Evolutionary conservation across 371 early-diverging fungal species (phyloP).

Genomic region (Mucor piriformis): DNA sequence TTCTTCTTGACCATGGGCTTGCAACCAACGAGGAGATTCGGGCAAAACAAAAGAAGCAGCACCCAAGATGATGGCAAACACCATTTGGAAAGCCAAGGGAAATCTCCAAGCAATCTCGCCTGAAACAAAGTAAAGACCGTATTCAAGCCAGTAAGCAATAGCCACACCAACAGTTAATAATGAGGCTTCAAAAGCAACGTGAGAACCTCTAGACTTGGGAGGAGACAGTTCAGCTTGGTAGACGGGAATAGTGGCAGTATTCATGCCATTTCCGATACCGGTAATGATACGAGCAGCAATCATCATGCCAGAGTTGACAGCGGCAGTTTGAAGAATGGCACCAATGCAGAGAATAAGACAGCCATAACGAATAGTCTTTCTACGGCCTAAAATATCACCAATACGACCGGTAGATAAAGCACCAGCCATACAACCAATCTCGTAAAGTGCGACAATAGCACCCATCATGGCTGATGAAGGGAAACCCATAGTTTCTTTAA

Average conservation of each 20-base stretch:
- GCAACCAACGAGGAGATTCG: slow-evolving; percentile 52
- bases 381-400: slow-evolving; percentile 45
- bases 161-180: slow-evolving; percentile 42
- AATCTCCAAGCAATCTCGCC: slow-evolving; percentile 47
- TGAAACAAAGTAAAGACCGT: slow-evolving; percentile 43
- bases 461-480: slow-evolving; percentile 28
- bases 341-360: slow-evolving; percentile 42
- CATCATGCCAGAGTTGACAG: slow-evolving; percentile 33
- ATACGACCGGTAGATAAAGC: slow-evolving; percentile 46
- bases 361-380: slow-evolving; percentile 39
- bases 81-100: slow-evolving; percentile 40
- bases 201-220: slow-evolving; percentile 55
- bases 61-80: slow-evolving; percentile 29
- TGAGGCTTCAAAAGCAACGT: slow-evolving; percentile 43
- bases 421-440: slow-evolving; percentile 45
- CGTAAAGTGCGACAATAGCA: slow-evolving; percentile 36
- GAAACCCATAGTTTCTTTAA: slow-evolving; percentile 39
- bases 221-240: slow-evolving; percentile 72
- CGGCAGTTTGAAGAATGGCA: slow-evolving; percentile 42
- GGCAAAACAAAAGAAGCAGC: slow-evolving; percentile 32
- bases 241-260: slow-evolving; percentile 42
- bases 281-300: slow-evolving; percentile 41
- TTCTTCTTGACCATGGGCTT: slow-evolving; percentile 45
- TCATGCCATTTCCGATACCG: slow-evolving; percentile 52
- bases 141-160: slow-evolving; percentile 48